These are phyloP conservation scores for Martiniozyma abietophila DNA, from an alignment of 805 yeast species.

Conservation along the genomic window DNA sequence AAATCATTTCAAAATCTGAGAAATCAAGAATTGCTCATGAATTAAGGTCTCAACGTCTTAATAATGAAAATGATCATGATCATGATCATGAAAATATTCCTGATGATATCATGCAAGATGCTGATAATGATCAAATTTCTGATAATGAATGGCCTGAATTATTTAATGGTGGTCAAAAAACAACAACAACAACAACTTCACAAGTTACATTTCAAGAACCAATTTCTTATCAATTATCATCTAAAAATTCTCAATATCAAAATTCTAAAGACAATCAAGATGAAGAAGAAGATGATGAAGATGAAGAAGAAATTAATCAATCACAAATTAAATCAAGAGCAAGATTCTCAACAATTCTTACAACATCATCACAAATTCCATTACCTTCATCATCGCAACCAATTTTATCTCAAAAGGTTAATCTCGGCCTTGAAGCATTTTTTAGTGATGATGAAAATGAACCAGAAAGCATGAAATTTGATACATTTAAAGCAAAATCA, in stretches of 20 bases:
- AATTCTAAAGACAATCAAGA: background rate
- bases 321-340: constrained; percentile 7
- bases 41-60: too few species aligned
- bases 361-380: constrained; percentile 11
- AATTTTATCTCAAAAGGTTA: background rate
- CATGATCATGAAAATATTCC: too few species aligned
- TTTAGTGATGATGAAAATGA: constrained; percentile 6
- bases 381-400: constrained; percentile 1
- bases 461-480: too few species aligned
- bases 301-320: constrained; percentile 3
- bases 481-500: too few species aligned
- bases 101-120: background rate
- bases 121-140: background rate
- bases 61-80: too few species aligned
- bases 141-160: constrained; percentile 11
- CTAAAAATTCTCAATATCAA: background rate
- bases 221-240: too few species aligned
- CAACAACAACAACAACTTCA: background rate
- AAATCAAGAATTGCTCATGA: too few species aligned
- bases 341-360: constrained; percentile 9
- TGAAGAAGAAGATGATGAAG: background rate
- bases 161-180: constrained; percentile 8
- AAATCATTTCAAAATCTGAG: too few species aligned
- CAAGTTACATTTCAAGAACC: constrained; percentile 1
- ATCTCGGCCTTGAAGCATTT: background rate